phyloP scores from a whole-genome alignment of 2,329 filamentous ascomycete genomes.

The Aspergillus sp. region DNA sequence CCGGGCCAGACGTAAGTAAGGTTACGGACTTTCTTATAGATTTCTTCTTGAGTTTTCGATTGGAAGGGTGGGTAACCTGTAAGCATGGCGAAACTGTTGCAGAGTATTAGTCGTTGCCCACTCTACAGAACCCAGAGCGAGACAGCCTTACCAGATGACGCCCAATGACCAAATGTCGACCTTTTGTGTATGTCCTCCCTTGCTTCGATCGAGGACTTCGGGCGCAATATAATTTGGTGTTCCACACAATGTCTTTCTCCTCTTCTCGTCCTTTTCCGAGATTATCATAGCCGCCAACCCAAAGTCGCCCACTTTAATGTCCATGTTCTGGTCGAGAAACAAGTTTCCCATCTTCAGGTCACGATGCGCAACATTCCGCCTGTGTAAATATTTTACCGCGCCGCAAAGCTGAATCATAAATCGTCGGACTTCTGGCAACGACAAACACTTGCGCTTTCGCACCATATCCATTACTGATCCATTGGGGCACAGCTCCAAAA shows the following conservation, averaged over 20 bases:
- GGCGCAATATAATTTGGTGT: slow-evolving; percentile 98
- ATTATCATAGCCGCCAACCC: slow-evolving; percentile 88
- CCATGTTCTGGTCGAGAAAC: slow-evolving; percentile 92
- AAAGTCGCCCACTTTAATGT: slow-evolving; percentile 97
- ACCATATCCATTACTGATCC: slow-evolving; percentile 98
- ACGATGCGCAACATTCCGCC: slow-evolving; percentile 91
- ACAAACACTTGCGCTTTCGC: slow-evolving; percentile 84
- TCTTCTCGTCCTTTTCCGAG: slow-evolving; percentile 81
- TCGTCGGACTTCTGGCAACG: slow-evolving; percentile 88
- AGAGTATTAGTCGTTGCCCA: slow-evolving; percentile 20
- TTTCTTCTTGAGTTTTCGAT: slow-evolving; percentile 61
- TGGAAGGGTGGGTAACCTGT: slow-evolving; percentile 97
- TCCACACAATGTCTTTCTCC: slow-evolving; percentile 90
- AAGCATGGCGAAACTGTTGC: slow-evolving; percentile 81
- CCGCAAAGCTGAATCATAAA: slow-evolving; percentile 94
- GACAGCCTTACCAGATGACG: slow-evolving; percentile 74
- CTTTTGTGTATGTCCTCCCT: slow-evolving; percentile 93
- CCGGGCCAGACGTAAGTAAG: slow-evolving; percentile 52
- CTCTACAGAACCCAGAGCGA: not conserved
- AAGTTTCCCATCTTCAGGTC: slow-evolving; percentile 98
- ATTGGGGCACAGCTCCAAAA: slow-evolving; percentile 91
- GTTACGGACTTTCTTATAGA: slow-evolving; percentile 50
- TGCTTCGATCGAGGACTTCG: slow-evolving; percentile 91
- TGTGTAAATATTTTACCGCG: slow-evolving; percentile 97
- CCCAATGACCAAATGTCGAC: slow-evolving; percentile 98